Percentiles rank a stretch among this genome's conserved stretches.
Conservation (phyloP, 257 asterid species). For the Agastache rugosa region DNA sequence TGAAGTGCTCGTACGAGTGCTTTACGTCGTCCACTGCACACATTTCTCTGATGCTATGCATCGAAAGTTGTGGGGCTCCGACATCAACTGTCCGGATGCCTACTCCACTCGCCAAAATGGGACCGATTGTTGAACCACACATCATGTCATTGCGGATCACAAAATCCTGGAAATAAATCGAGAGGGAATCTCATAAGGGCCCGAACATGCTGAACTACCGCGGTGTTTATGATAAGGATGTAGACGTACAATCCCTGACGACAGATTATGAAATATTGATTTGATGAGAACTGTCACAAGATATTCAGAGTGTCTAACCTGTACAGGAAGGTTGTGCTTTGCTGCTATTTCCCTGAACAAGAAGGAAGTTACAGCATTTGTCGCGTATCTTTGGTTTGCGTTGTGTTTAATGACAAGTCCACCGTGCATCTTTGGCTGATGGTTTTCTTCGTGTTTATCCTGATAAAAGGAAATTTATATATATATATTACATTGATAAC, state of each 20-base stretch:
- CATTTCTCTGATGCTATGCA: slow-evolving; percentile 99
- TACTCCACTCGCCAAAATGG: slow-evolving; percentile 90
- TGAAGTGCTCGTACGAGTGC: slow-evolving; percentile 83
- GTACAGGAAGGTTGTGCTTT: slow-evolving; percentile 78
- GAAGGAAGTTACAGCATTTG: slow-evolving; percentile 91
- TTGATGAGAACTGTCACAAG: neutral
- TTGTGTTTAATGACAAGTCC: slow-evolving; percentile 94
- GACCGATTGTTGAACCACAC: slow-evolving; percentile 97
- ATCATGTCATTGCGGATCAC: slow-evolving; percentile 88
- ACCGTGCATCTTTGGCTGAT: slow-evolving; percentile 91
- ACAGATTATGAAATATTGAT: neutral
- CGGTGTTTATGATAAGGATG: neutral
- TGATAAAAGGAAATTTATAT: slow-evolving; percentile 40
- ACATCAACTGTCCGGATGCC: slow-evolving; percentile 91
- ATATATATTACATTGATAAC: neutral
- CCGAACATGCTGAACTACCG: neutral
- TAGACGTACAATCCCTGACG: neutral
- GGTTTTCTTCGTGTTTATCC: slow-evolving; percentile 98
- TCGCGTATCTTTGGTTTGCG: slow-evolving; percentile 96
- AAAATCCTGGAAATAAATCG: slow-evolving; percentile 63
- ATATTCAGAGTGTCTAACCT: slow-evolving; percentile 50
- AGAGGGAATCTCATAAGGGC: slow-evolving; percentile 5
- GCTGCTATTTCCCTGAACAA: slow-evolving; percentile 82
- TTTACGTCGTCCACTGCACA: slow-evolving; percentile 90
- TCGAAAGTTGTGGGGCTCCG: slow-evolving; percentile 90